A percentile compares a stretch with the other conserved stretches of the same genome.
Evolutionary conservation across 768 basidiomycete species (phyloP).

Genomic region (Podaxis pistillaris): DNA sequence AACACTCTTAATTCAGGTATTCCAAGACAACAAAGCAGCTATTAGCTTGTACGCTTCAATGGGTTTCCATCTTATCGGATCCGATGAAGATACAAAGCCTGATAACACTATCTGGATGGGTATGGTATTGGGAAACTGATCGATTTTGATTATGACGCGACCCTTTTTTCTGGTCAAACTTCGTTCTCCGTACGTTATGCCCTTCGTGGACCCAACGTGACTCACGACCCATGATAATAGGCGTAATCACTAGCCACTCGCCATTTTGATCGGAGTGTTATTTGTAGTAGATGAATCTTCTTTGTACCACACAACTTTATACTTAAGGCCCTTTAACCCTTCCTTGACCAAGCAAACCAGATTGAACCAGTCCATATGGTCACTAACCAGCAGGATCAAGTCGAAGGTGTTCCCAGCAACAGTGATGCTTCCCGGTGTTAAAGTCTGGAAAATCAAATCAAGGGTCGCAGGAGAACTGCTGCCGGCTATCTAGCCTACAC

Average conservation of each 20-base stretch:
- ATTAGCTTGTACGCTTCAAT: constrained; percentile 5
- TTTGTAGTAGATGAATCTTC: neutral
- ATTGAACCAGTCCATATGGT: neutral
- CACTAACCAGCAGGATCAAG: neutral
- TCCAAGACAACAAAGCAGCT: neutral
- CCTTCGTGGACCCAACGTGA: neutral
- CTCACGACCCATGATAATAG: too few relatives aligned
- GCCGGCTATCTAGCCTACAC: neutral
- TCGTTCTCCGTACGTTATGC: constrained; percentile 7
- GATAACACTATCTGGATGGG: constrained; percentile 8
- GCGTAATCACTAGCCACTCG: neutral
- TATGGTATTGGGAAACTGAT: neutral
- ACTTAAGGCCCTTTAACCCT: neutral
- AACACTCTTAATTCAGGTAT: constrained; percentile 7
- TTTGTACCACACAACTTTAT: too few relatives aligned
- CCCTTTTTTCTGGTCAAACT: constrained; percentile 11
- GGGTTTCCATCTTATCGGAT: neutral
- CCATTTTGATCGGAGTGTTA: neutral
- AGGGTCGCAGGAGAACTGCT: neutral
- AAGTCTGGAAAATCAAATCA: neutral
- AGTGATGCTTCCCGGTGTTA: neutral
- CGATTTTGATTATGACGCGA: neutral
- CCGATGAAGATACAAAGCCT: neutral
- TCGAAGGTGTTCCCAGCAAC: neutral
- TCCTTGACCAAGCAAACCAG: neutral